Conservation (phyloP, 2,329 filamentous ascomycete species). For the Phoma sp. region DNA sequence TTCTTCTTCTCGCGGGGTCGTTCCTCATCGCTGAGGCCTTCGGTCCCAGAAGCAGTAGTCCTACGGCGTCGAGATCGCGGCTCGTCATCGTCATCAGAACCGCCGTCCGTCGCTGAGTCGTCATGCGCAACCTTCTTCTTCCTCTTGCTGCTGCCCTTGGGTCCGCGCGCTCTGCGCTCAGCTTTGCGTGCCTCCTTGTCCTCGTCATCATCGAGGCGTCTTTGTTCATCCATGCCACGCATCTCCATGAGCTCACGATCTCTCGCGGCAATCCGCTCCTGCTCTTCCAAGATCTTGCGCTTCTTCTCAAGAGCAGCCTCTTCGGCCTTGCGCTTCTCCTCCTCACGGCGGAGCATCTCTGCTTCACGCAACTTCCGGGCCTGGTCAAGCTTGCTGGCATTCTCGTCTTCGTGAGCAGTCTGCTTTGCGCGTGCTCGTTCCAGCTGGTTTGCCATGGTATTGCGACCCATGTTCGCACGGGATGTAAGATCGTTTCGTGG, state of each 20-base stretch:
- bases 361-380: conserved; percentile 82
- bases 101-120: conserved; percentile 56
- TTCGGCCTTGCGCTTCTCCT: conserved; percentile 71
- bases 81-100: conserved; percentile 44
- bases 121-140: conserved; percentile 67
- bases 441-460: conserved; percentile 92
- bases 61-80: conserved; percentile 48
- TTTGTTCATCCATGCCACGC: conserved; percentile 73
- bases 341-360: conserved; percentile 79
- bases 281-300: conserved; percentile 84
- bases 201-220: conserved; percentile 66
- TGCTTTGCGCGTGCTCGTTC: conserved; percentile 85
- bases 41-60: conserved; percentile 48
- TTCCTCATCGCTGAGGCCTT: conserved; percentile 62
- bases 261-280: conserved; percentile 78
- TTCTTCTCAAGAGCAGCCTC: conserved; percentile 76
- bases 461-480: conserved; percentile 95
- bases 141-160: conserved; percentile 52
- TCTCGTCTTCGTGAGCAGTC: conserved; percentile 90
- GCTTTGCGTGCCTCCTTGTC: conserved; percentile 82
- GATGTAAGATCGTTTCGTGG: conserved; percentile 90
- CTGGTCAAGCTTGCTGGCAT: conserved; percentile 84
- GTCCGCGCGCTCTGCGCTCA: conserved; percentile 60
- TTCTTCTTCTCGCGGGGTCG: conserved; percentile 69
- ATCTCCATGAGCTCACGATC: conserved; percentile 75